Conservation (phyloP, 1,284 basidiomycete species). For the Cutaneotrichosporon cutaneum region DNA sequence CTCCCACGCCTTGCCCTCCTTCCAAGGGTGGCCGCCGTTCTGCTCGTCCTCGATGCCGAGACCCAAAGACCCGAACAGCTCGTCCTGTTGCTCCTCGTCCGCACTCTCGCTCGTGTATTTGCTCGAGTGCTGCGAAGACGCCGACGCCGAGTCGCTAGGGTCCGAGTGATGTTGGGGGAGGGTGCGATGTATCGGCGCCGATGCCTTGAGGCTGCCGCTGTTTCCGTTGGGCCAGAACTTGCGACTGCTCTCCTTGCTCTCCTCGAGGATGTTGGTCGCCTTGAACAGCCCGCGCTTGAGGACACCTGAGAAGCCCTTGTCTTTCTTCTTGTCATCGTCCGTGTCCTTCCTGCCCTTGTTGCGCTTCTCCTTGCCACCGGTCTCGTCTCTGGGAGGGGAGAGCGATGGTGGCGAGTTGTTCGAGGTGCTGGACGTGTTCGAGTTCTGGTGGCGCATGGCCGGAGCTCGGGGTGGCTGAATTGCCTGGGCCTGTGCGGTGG, state of each 20-base stretch:
- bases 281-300: constrained; percentile 48
- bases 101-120: constrained; percentile 14
- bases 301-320: constrained; percentile 29
- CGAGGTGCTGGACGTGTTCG: neutral
- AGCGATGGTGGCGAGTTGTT: constrained; percentile 2
- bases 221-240: constrained; percentile 16
- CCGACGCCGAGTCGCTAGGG: constrained; percentile 23
- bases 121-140: constrained; percentile 22
- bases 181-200: constrained; percentile 1
- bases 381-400: constrained; percentile 24
- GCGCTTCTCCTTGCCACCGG: constrained; percentile 7
- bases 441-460: neutral
- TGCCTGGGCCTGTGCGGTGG: constrained; percentile 1
- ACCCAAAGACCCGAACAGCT: constrained; percentile 23
- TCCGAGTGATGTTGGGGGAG: constrained; percentile 12
- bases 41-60: constrained; percentile 32
- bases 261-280: constrained; percentile 34
- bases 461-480: neutral
- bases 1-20: constrained; percentile 48
- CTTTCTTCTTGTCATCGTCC: constrained; percentile 32
- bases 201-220: neutral
- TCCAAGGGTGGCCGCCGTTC: constrained; percentile 31
- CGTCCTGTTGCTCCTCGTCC: constrained; percentile 20
- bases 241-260: constrained; percentile 33
- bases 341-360: constrained; percentile 26